Conservation (phyloP, 2,329 filamentous ascomycete genomes). For the Penicillium sp. region DNA sequence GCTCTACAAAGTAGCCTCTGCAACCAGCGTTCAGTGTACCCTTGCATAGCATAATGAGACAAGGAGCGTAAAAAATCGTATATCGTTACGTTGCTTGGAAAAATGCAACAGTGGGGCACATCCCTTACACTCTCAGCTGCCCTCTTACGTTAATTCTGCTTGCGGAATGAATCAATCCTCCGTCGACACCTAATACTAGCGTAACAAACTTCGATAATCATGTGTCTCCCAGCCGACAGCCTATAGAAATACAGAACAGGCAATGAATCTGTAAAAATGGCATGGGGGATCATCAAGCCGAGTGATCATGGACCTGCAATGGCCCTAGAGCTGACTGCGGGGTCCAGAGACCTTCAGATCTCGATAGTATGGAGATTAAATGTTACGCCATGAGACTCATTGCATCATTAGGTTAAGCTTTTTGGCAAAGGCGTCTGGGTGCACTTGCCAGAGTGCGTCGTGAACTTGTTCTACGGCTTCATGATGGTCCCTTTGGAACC, state of each 20-base stretch:
- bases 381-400: too few species aligned
- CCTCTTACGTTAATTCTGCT: not conserved
- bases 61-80: too few species aligned
- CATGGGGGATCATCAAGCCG: not conserved
- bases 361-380: too few species aligned
- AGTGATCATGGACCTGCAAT: too few species aligned
- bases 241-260: not conserved
- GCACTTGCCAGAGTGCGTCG: too few species aligned
- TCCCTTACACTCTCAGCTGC: not conserved
- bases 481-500: too few species aligned
- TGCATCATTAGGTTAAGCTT: too few species aligned
- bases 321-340: too few species aligned
- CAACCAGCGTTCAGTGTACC: not conserved
- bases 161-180: not conserved
- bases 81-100: not conserved
- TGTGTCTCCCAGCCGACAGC: not conserved
- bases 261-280: not conserved
- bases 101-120: not conserved
- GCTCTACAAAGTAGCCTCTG: not conserved
- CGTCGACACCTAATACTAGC: not conserved
- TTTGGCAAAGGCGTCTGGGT: too few species aligned
- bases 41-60: too few species aligned
- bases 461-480: too few species aligned
- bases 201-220: not conserved
- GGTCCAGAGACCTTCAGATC: too few species aligned